Evolutionary conservation across 1,284 basidiomycete genomes (phyloP).

Genomic region (Pisolithus thermaeus): DNA sequence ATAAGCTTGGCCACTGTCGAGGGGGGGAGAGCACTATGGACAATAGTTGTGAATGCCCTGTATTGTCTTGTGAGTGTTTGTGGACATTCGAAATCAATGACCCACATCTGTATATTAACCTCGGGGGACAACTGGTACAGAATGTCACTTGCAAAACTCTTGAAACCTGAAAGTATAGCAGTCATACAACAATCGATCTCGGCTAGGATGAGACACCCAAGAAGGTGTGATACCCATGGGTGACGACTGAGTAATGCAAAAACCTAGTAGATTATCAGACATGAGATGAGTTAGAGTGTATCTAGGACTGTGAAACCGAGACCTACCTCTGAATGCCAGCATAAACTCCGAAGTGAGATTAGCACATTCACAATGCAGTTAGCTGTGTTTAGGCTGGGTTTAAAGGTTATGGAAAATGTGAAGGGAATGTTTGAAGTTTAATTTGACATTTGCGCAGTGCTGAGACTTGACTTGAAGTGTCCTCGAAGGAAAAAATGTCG

Average conservation of each 20-base stretch:
- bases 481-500: too few relatives aligned
- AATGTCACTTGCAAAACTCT: not conserved
- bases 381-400: too few relatives aligned
- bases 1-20: not conserved
- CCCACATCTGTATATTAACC: not conserved
- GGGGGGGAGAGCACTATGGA: not conserved
- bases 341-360: constrained; percentile 9
- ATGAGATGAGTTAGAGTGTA: too few relatives aligned
- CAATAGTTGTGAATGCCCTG: not conserved
- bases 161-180: not conserved
- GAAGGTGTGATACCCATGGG: constrained; percentile 1
- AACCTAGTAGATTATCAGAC: constrained; percentile 11
- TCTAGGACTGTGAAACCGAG: not conserved
- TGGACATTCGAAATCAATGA: not conserved
- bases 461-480: too few relatives aligned
- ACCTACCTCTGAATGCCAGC: constrained; percentile 17
- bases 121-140: not conserved
- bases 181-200: not conserved
- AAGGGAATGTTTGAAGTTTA: too few relatives aligned
- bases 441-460: too few relatives aligned
- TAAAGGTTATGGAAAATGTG: too few relatives aligned
- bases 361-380: too few relatives aligned
- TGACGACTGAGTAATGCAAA: constrained; percentile 21
- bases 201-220: constrained; percentile 1
- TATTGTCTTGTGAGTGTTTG: not conserved